phyloP scores from a whole-genome alignment of 352 stramenopile genomes.

The Pelagophyceae sp. region DNA sequence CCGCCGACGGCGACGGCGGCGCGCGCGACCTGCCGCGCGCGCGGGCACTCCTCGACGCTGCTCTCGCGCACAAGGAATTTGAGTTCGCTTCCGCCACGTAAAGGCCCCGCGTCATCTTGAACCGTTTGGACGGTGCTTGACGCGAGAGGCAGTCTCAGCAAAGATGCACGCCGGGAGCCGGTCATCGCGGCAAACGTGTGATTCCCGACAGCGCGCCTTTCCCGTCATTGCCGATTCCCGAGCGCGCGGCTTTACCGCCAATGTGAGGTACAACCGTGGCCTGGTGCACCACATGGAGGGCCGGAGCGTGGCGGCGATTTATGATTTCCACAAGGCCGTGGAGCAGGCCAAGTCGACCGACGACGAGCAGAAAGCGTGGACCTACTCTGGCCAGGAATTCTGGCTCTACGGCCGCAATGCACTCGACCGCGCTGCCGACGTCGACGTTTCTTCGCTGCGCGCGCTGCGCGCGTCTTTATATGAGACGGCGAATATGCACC shows the following conservation, averaged over 20 bases:
- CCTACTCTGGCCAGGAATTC: constrained; percentile 23
- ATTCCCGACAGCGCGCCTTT: no score
- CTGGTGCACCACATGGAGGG: constrained; percentile 26
- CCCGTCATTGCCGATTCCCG: no score
- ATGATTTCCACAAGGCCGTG: constrained; percentile 22
- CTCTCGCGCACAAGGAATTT: constrained; percentile 21
- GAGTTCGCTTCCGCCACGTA: constrained; percentile 10
- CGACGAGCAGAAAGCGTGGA: constrained; percentile 13
- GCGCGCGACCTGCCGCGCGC: constrained; percentile 23
- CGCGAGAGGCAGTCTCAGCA: no score
- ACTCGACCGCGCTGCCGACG: neutral
- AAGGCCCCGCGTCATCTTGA: no score
- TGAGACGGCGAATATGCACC: neutral
- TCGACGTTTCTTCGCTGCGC: neutral
- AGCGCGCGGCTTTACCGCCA: constrained; percentile 29
- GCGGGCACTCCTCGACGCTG: constrained; percentile 26
- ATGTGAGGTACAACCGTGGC: constrained; percentile 28
- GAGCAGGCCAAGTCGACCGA: neutral
- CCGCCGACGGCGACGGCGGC: neutral
- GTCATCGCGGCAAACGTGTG: no score
- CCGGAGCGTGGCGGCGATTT: constrained; percentile 19
- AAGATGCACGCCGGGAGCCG: no score
- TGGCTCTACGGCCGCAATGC: neutral
- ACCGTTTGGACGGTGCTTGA: no score
- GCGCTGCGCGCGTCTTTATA: neutral